A percentile compares a stretch with the other conserved stretches of the same genome.
These are phyloP conservation scores for Kazachstania taianensis DNA, from an alignment of 805 yeast genomes.

Conservation along the genomic window DNA sequence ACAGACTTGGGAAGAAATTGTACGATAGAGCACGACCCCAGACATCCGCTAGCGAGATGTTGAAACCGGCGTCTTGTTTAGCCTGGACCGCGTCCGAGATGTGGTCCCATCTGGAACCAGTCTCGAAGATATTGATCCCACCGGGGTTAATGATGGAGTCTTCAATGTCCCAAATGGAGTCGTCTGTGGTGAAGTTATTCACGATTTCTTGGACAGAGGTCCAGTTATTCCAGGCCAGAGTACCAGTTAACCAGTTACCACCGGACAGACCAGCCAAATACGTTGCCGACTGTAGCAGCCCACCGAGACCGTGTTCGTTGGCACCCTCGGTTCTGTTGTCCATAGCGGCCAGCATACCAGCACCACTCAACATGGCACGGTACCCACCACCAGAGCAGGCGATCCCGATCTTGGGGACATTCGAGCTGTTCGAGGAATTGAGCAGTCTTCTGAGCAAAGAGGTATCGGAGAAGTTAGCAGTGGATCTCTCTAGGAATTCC, in stretches of 20 bases:
- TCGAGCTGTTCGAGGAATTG: slow-evolving; percentile 16
- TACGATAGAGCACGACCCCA: slow-evolving; percentile 74
- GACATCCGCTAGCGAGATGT: slow-evolving; percentile 58
- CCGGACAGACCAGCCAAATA: slow-evolving; percentile 76
- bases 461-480: slow-evolving; percentile 16
- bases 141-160: slow-evolving; percentile 52
- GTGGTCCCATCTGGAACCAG: slow-evolving; percentile 43
- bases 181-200: slow-evolving; percentile 27
- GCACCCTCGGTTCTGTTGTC: slow-evolving; percentile 60
- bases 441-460: slow-evolving; percentile 14
- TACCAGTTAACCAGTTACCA: slow-evolving; percentile 72
- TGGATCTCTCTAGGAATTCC: slow-evolving; percentile 36
- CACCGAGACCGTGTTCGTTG: slow-evolving; percentile 53
- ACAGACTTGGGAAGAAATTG: slow-evolving; percentile 54
- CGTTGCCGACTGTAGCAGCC: slow-evolving; percentile 58
- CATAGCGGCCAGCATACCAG: slow-evolving; percentile 75
- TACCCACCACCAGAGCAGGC: slow-evolving; percentile 86
- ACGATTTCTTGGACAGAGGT: slow-evolving; percentile 55
- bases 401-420: slow-evolving; percentile 39
- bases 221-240: slow-evolving; percentile 62
- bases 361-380: slow-evolving; percentile 80
- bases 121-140: slow-evolving; percentile 47
- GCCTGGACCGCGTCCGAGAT: slow-evolving; percentile 42
- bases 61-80: slow-evolving; percentile 56
- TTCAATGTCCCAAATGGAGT: slow-evolving; percentile 59